Evolutionary conservation across 1,284 basidiomycete species (phyloP), one percentile per base, ranked within the genome.

Genomic region (Fomitiporia mediterranea): DNA sequence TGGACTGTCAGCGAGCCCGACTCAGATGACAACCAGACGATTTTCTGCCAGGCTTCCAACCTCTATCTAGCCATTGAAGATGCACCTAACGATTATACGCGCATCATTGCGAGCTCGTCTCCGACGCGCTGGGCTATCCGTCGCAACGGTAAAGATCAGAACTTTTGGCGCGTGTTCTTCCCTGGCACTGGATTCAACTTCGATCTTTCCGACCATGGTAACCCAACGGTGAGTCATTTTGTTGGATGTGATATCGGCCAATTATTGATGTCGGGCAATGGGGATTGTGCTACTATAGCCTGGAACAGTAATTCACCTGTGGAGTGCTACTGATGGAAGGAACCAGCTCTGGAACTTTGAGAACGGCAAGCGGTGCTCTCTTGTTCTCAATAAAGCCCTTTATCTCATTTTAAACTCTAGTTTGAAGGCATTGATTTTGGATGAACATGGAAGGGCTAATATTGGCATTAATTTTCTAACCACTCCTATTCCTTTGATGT

Each of bases 1-100:
- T 73, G 71, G 70, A 60, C 64, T 49, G 56, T 73, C 9, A 53
- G 51, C 17, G 60, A 60, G 21, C 61, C 69, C 1, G 69, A 69
- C n/a, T 62, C 62, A 15, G 13, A 52, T 28, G 32, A 48, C 30
- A 70, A 70, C 25, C 71, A 69, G 55, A 67, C 67, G 0, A 69
- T 72, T 44, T 56, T 62, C 28, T 65, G 63, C 58, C 47, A 67
- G 17, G 39, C 61, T 38, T 65, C 59, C 19, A 66, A 63, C 5
- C 57, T 59, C 2, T 73, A 69, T 56, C 52, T 73, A 17, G 67
- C 68, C 23, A 39, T 69, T 19, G 62, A 68, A 46, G 58, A 60
- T 13, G 63, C 62, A 5, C 55, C 66, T 11, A 23, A 43, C 11
- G 58, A 68, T 1, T 63, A 63, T 15, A 56, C 37, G 2, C 56